Evolutionary conservation across 441 rosid species (phyloP).

Genomic region (Pelargonium hybrid): DNA sequence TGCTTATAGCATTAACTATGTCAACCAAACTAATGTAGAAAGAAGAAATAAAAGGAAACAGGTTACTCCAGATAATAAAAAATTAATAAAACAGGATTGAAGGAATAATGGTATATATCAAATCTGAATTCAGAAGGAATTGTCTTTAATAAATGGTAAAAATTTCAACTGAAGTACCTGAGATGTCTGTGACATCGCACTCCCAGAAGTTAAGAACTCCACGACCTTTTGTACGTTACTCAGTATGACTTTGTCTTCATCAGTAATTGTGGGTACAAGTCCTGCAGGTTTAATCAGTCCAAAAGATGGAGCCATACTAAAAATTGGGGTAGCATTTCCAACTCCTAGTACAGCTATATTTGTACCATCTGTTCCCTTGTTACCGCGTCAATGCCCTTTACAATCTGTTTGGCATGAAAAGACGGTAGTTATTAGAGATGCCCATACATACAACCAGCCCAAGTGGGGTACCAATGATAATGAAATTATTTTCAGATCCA

Average conservation of each 20-base stretch:
- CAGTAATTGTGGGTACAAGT: constrained; percentile 64
- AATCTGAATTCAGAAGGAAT: not conserved
- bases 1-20: not conserved
- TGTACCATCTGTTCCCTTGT: constrained; percentile 83
- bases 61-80: not conserved
- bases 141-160: not conserved
- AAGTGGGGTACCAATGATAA: not conserved
- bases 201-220: constrained; percentile 67
- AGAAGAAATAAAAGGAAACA: not conserved
- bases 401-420: constrained; percentile 48
- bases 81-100: not conserved
- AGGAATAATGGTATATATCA: not conserved
- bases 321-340: constrained; percentile 54
- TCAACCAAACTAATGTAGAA: not conserved
- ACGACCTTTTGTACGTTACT: constrained; percentile 69
- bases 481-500: not conserved
- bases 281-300: constrained; percentile 70
- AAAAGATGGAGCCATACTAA: constrained; percentile 65
- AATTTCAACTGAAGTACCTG: constrained; percentile 36
- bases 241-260: constrained; percentile 67
- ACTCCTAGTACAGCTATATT: constrained; percentile 54
- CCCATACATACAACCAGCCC: constrained; percentile 2
- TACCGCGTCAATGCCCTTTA: constrained; percentile 88
- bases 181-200: constrained; percentile 45
- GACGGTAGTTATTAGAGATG: constrained; percentile 9